These are phyloP conservation scores for Pyropia yezoensis DNA, from an alignment of 23 red algal genomes.

Conservation along the genomic window DNA sequence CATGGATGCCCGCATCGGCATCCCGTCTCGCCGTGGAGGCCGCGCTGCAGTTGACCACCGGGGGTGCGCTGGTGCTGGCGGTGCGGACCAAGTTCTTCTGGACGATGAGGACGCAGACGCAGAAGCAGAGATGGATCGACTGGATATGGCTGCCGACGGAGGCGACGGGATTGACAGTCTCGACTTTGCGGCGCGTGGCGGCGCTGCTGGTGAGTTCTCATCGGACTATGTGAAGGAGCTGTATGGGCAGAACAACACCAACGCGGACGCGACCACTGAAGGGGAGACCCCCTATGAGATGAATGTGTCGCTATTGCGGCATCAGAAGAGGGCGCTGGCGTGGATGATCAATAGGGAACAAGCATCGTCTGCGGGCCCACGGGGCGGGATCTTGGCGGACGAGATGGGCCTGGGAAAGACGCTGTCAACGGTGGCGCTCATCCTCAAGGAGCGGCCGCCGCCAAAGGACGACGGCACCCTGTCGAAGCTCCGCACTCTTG, in stretches of 20 bases:
- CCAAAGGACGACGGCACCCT: not conserved
- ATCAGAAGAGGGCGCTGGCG: conserved; percentile 57
- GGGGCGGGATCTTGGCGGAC: conserved; percentile 43
- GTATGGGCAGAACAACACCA: not conserved
- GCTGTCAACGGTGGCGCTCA: conserved; percentile 22
- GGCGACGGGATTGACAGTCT: not conserved
- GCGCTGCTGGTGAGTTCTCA: not conserved
- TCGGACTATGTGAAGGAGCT: not conserved
- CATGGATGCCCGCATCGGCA: no score
- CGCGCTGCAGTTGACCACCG: not conserved
- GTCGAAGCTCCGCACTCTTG: conserved; percentile 17
- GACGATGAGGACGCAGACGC: not conserved
- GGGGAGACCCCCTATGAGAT: conserved; percentile 13
- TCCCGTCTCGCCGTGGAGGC: not conserved
- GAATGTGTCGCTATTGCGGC: conserved; percentile 27
- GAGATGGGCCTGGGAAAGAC: conserved; percentile 60
- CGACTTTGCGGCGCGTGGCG: not conserved
- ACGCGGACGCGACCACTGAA: conserved; percentile 43
- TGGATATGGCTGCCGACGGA: not conserved
- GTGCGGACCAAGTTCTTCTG: not conserved
- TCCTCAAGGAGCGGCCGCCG: not conserved
- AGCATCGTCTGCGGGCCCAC: not conserved
- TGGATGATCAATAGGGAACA: conserved; percentile 62
- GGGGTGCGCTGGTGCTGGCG: not conserved
- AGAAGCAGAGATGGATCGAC: not conserved